phyloP scores from a whole-genome alignment of 495 filamentous ascomycete genomes.

The Penicillium turbatum region DNA sequence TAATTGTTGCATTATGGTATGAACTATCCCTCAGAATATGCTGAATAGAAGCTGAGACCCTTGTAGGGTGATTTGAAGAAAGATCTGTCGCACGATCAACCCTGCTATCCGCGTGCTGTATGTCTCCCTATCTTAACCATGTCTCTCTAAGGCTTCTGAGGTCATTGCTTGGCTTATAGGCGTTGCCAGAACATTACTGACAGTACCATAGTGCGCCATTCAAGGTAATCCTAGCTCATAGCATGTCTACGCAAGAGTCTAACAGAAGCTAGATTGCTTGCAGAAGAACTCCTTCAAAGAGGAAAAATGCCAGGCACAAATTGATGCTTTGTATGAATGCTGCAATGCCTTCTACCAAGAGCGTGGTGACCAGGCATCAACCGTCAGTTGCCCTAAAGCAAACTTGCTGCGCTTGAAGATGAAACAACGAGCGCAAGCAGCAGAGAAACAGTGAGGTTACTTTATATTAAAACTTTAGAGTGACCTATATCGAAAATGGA shows the following conservation, averaged over 20 bases:
- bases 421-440: conserved; percentile 65
- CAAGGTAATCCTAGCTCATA: conserved; percentile 56
- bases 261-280: conserved; percentile 62
- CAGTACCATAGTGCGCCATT: conserved; percentile 66
- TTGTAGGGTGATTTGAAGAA: conserved; percentile 54
- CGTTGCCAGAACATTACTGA: conserved; percentile 6
- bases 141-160: not conserved
- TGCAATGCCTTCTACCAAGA: conserved; percentile 84
- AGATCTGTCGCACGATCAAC: conserved; percentile 68
- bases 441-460: conserved; percentile 6
- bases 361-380: conserved; percentile 70
- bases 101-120: conserved; percentile 86
- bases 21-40: not conserved
- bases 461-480: conserved; percentile 2
- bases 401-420: conserved; percentile 77
- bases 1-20: conserved; percentile 45
- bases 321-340: conserved; percentile 94
- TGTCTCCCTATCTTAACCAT: conserved; percentile 30
- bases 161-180: not conserved
- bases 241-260: not conserved
- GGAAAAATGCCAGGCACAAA: conserved; percentile 70
- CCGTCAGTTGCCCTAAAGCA: conserved; percentile 81
- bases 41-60: conserved; percentile 8
- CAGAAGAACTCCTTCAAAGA: conserved; percentile 83
- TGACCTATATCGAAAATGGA: conserved; percentile 3